Base-by-base conservation (phyloP, 306 rosid genomes). In the Malus sieversii region DNA sequence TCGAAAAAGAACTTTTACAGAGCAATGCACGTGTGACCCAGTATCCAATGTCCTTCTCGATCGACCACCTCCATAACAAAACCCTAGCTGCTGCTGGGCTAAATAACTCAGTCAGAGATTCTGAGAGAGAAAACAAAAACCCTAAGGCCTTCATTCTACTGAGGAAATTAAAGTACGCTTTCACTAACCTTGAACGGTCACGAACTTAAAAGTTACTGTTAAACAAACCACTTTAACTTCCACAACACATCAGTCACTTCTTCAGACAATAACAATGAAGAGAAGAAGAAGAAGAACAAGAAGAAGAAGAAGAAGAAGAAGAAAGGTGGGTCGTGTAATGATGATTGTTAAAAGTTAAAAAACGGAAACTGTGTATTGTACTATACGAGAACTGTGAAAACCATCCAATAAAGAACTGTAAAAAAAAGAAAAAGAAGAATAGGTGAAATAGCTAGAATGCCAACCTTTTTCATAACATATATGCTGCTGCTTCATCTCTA, bases 11-110 rank as follows among this genome's bases (percentile, higher is more conserved):
- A 82, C 88, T 75, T 88, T 88, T 79, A 75, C 45, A 29, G 93
- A 87, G 76, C 55, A 42, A 33, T 60, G 97, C 97, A 93, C 93
- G 98, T 93, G 98, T 87, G 96, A 84, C 92, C 88, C 97, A 83
- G 76, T 85, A 78, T 85, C 96, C 96, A 82, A 93, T 84, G 93
- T 84, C 79, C 78, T 27, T 73, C 87, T 78, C 75, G 46, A 77
- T 88, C 86, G 7, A 13, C 70, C 15, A 18, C 70, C 23, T 19
- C 52, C 16, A 72, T 74, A 9, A 78, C 57, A 71, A 53, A 76
- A 91, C 84, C 93, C 92, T 89, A 80, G 64, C 55, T 53, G 71
- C 73, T 22, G 9, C 42, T 38, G 7, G 42, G 42, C 42, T n/a
- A 73, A 85, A 58, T 32, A 52, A 30, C 38, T 44, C n/a, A 64